Evolutionary conservation across 164 flowering plant genomes (phyloP).

Genomic region (Aristolochia contorta): DNA sequence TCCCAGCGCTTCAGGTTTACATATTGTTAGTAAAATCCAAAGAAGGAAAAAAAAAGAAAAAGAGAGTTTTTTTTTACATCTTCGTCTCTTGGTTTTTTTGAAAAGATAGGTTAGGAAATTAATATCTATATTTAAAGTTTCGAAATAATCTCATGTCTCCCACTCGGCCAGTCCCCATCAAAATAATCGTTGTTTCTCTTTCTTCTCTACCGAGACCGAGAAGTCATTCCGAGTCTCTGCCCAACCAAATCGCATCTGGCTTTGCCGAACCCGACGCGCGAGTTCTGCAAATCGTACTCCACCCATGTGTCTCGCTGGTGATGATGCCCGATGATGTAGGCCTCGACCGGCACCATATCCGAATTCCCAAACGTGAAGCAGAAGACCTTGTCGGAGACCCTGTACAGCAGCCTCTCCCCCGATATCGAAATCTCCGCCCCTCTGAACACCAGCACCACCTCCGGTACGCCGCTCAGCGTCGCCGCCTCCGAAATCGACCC

Average conservation of each 20-base stretch:
- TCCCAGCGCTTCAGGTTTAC: too few relatives aligned
- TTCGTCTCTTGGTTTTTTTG: too few relatives aligned
- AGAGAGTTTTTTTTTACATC: too few relatives aligned
- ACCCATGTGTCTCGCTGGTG: slow-evolving; percentile 88
- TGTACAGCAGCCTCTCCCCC: slow-evolving; percentile 47
- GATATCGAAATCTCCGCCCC: slow-evolving; percentile 74
- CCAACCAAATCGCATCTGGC: slow-evolving; percentile 55
- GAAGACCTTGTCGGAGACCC: slow-evolving; percentile 47
- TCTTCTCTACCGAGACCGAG: background rate
- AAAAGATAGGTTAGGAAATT: too few relatives aligned
- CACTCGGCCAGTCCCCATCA: too few relatives aligned
- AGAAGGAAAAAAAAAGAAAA: too few relatives aligned
- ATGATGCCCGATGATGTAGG: slow-evolving; percentile 73
- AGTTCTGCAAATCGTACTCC: slow-evolving; percentile 61
- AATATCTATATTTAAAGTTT: too few relatives aligned
- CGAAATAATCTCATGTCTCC: too few relatives aligned
- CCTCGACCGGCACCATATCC: slow-evolving; percentile 56
- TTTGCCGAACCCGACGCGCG: slow-evolving; percentile 61
- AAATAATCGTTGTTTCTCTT: too few relatives aligned
- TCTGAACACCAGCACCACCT: slow-evolving; percentile 51
- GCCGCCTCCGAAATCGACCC: slow-evolving; percentile 18
- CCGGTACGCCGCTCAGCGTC: slow-evolving; percentile 36
- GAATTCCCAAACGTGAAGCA: slow-evolving; percentile 89
- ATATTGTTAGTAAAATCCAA: too few relatives aligned
- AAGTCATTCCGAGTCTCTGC: background rate